Percentiles rank a stretch among this genome's conserved stretches.
Evolutionary conservation across 129 eudicot genomes (phyloP).

Genomic region (Chrysanthemum seticuspe): DNA sequence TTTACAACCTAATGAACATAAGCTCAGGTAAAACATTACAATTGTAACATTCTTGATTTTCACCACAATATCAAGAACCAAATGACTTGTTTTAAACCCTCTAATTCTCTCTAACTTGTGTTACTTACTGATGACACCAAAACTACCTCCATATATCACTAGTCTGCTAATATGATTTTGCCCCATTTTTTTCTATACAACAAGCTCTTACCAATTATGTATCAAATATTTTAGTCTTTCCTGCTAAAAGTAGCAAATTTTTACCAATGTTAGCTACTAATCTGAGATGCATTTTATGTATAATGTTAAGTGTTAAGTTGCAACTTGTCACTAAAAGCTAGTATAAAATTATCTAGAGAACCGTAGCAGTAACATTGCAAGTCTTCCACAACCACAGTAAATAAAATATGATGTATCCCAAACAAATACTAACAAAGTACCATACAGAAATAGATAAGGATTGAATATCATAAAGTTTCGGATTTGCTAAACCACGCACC

Average conservation of each 20-base stretch:
- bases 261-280: not conserved
- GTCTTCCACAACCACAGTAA: not conserved
- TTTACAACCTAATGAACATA: too few species aligned
- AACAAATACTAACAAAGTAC: not conserved
- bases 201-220: not conserved
- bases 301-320: not conserved
- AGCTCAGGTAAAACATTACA: too few species aligned
- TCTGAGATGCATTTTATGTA: not conserved
- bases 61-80: too few species aligned
- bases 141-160: not conserved
- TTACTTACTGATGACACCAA: not conserved
- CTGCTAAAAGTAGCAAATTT: not conserved
- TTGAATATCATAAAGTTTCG: not conserved
- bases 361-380: not conserved
- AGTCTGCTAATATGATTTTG: not conserved
- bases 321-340: not conserved
- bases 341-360: not conserved
- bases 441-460: not conserved
- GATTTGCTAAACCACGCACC: slow-evolving; percentile 37
- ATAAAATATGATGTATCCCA: not conserved
- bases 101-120: not conserved
- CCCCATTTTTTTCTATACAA: not conserved
- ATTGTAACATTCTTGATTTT: too few species aligned
- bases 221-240: not conserved
- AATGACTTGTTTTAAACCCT: not conserved